Evolutionary conservation across 2,329 filamentous ascomycete genomes (phyloP), one percentile per base, ranked within the genome.

Genomic region (Nemania sp.): DNA sequence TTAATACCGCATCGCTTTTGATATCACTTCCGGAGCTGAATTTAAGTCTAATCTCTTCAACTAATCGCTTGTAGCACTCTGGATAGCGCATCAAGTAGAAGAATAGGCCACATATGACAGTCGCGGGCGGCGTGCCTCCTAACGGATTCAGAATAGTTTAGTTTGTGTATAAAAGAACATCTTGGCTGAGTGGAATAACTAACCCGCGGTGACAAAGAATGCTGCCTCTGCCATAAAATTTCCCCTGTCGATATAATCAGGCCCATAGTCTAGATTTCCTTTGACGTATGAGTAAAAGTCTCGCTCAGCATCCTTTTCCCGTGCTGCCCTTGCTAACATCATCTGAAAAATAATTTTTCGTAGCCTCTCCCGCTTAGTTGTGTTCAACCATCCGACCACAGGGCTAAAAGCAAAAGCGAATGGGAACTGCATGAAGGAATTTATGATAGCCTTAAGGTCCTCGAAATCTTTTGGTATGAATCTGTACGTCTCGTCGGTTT

Each of bases 221-320:
- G 15, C 6, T 3, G 37, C 37, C 22, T 41, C 37, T 11, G 9
- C 24, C 37, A 20, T 24, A 5, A 41, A 6, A 20, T 14, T 5
- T 20, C 22, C 7, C 4, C 26, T 6, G 9, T 22, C 19, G 9
- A 7, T 20, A n/a, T 7, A 15, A 23, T 20, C 37, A n/a, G 26
- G 26, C 2, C 19, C 14, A 12, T 36, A 31, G 6, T 56, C 56
- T 2, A 46, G 26, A 8, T 36, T 34, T 15, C 36, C 14, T 31
- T 19, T 34, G 8, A 56, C 48, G n/a, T 37, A 14, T 9, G 58
- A 39, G 39, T 59, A 62, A 3, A 61, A 47, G 42, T 64, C 61
- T 14, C 39, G 48, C 30, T 42, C 43, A 1, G 52, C 58, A 14
- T 55, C 24, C 23, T 40, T 28, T 1, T 28, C 53, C 22, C 51